Base-by-base conservation (phyloP, 495 filamentous ascomycete species). In the Oleoguttula mirabilis region DNA sequence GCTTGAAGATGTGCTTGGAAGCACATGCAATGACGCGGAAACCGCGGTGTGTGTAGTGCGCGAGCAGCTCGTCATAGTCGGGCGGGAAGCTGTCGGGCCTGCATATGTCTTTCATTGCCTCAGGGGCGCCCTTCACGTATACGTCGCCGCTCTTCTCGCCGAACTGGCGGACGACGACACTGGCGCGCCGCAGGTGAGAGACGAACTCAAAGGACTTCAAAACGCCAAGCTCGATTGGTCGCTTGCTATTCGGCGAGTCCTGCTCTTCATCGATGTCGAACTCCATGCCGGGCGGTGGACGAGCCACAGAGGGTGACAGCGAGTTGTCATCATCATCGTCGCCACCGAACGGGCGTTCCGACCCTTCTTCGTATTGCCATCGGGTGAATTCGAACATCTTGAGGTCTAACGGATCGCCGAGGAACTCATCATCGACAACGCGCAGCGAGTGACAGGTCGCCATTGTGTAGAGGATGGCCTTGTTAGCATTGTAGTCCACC, bases 371-470 rank as follows among this genome's bases (percentile, higher is more conserved):
- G 51, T 80, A 99, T 1, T 76, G 73, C 92, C 92, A 99, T 4
- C 75, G 73, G 1, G 92, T 99, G 53, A 94, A 99, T 53, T 94
- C 79, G 56, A 99, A 99, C 92, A 99, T 99, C 56, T 96, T 96
- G 33, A 95, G 65, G 60, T 99, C 92, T 11, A 99, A 69, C 22
- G 92, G 92, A 60, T 99, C 92, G 4, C 92, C 92, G 16, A 99
- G 65, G 12, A 94, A 67, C 52, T 95, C 85, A 32, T 72, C 78
- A 47, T 99, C 88, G 12, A 96, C 77, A 25, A 79, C 71, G 21
- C 86, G 75, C 12, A 99, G 67, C 2, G 88, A 92, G 57, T 99
- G 92, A 43, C 92, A 99, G 7, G 90, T 99, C 21, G 90, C 84
- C 92, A 99, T 99, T 0, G 86, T 87, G 53, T 92, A 84, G 14